Evolutionary conservation across 208 protist genomes (phyloP).

Genomic region (Jaenimonas drosophilae): DNA sequence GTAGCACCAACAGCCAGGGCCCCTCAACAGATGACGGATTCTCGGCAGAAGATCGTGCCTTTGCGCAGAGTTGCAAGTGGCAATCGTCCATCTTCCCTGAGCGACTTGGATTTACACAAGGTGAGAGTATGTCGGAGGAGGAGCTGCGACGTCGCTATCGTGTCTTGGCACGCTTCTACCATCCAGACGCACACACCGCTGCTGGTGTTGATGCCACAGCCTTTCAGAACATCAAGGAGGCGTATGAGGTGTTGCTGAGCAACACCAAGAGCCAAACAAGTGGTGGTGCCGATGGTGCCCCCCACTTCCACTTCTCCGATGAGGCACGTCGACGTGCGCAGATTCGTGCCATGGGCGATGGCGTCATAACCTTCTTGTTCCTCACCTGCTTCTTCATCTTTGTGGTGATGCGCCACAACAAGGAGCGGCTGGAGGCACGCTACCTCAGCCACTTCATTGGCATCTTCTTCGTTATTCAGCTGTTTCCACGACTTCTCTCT

Average conservation of each 20-base stretch:
- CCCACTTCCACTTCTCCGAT: slow-evolving; percentile 37
- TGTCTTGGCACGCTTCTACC: slow-evolving; percentile 65
- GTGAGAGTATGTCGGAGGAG: slow-evolving; percentile 20
- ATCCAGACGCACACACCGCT: slow-evolving; percentile 44
- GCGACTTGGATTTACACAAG: slow-evolving; percentile 48
- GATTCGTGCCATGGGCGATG: slow-evolving; percentile 52
- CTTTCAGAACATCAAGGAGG: slow-evolving; percentile 68
- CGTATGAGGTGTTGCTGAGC: slow-evolving; percentile 35
- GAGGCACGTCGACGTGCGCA: slow-evolving; percentile 36
- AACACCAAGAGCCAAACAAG: slow-evolving; percentile 8
- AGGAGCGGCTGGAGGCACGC: slow-evolving; percentile 27
- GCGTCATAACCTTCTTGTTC: slow-evolving; percentile 48
- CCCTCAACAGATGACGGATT: background rate
- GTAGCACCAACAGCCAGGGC: background rate
- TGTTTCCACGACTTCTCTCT: slow-evolving; percentile 63
- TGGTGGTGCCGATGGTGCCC: background rate
- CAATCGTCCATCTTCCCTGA: slow-evolving; percentile 29
- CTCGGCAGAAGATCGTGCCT: slow-evolving; percentile 8
- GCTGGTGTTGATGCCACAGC: slow-evolving; percentile 15
- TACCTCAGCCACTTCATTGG: slow-evolving; percentile 36
- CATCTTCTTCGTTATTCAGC: slow-evolving; percentile 66
- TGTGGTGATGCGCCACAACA: slow-evolving; percentile 47
- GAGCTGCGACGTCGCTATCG: slow-evolving; percentile 46
- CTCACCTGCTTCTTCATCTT: slow-evolving; percentile 51
- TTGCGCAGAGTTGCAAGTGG: slow-evolving; percentile 31